Conservation (phyloP, 257 asterid genomes). For the Solanum gandarillasii region DNA sequence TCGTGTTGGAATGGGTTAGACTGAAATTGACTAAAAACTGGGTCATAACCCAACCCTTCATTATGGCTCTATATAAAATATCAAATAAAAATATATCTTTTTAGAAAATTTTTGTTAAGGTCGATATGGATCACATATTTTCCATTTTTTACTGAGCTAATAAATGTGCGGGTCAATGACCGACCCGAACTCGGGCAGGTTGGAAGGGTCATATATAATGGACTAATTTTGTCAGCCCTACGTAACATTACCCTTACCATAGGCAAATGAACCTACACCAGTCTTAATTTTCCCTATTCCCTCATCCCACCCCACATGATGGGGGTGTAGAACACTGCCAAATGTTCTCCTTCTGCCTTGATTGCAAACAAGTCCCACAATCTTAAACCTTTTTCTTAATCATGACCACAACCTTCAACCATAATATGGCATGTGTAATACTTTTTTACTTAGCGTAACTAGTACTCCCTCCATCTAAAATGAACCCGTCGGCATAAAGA, state of each 20-base stretch:
- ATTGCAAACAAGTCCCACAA: neutral
- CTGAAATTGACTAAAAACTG: neutral
- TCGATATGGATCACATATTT: neutral
- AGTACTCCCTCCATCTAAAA: neutral
- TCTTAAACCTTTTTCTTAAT: neutral
- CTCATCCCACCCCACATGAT: neutral
- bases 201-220: neutral
- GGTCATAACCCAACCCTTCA: neutral
- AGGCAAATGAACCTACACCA: neutral
- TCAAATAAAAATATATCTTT: neutral
- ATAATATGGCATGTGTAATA: neutral
- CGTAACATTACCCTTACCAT: neutral
- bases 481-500: neutral
- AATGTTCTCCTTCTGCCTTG: neutral
- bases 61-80: neutral
- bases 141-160: neutral
- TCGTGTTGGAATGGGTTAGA: neutral
- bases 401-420: neutral
- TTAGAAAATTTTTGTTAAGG: neutral
- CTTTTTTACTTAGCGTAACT: neutral
- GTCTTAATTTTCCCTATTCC: neutral
- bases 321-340: neutral
- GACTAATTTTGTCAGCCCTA: neutral
- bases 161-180: neutral
- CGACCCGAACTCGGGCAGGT: neutral